Evolutionary conservation across 2,329 filamentous ascomycete species (phyloP).

Genomic region (Penicillium sclerotiorum): DNA sequence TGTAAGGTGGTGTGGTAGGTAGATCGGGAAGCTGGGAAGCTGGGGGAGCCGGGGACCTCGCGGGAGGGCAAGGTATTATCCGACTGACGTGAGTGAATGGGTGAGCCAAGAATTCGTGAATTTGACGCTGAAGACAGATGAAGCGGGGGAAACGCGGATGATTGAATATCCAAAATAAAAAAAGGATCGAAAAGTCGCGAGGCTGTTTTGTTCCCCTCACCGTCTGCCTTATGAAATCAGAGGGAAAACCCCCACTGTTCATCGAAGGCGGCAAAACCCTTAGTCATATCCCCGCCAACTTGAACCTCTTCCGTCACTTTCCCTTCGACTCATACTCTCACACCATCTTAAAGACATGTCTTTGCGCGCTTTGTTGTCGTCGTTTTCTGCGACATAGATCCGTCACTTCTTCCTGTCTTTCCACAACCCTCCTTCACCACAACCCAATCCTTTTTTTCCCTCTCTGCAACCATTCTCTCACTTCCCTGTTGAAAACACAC

Average conservation of each 20-base stretch:
- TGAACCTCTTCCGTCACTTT: conserved; percentile 19
- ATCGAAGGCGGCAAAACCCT: conserved; percentile 24
- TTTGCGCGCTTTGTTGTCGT: conserved; percentile 8
- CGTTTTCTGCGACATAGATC: conserved; percentile 14
- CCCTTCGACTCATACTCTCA: conserved; percentile 6
- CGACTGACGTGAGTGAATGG: conserved; percentile 1
- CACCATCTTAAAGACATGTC: conserved; percentile 13
- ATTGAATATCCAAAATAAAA: background rate
- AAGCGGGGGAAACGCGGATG: no score
- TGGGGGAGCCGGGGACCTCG: no score
- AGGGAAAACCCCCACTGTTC: conserved; percentile 8
- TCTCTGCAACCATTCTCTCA: conserved; percentile 17
- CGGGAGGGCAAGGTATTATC: background rate
- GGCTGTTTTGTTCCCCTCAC: background rate
- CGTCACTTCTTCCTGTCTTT: conserved; percentile 5
- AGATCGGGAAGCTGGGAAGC: conserved; percentile 2
- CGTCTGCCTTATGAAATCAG: background rate
- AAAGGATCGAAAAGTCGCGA: background rate
- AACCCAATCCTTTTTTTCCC: conserved; percentile 10
- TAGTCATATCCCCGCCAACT: conserved; percentile 24
- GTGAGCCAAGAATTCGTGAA: background rate
- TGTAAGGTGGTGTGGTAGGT: conserved; percentile 5
- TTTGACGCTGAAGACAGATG: no score
- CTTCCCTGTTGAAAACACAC: conserved; percentile 21
- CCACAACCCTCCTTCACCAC: background rate